Evolutionary conservation across 2,329 filamentous ascomycete genomes (phyloP).

Genomic region (Fusarium duplospermum): DNA sequence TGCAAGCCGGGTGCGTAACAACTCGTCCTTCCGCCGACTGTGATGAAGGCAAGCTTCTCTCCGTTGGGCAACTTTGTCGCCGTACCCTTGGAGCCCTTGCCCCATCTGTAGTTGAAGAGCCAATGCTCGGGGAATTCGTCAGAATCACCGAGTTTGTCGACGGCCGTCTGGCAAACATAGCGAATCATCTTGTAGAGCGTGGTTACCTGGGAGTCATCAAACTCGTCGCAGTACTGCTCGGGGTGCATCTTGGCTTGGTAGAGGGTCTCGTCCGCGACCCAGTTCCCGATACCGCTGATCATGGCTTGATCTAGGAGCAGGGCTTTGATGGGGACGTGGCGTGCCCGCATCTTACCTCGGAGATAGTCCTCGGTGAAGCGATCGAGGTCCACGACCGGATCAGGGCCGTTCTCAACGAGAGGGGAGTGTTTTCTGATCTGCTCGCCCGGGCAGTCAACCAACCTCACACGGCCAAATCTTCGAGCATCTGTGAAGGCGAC

Average conservation of each 20-base stretch:
- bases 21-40: slow-evolving; percentile 90
- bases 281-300: slow-evolving; percentile 95
- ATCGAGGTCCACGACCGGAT: slow-evolving; percentile 86
- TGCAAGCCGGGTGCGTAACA: slow-evolving; percentile 88
- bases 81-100: slow-evolving; percentile 83
- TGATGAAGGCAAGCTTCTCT: slow-evolving; percentile 85
- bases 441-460: slow-evolving; percentile 82
- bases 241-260: slow-evolving; percentile 92
- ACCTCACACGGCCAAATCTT: slow-evolving; percentile 80
- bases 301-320: slow-evolving; percentile 87
- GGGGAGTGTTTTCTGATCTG: slow-evolving; percentile 82
- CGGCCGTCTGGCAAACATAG: slow-evolving; percentile 82
- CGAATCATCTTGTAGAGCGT: slow-evolving; percentile 78
- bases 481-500: slow-evolving; percentile 87
- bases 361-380: slow-evolving; percentile 83
- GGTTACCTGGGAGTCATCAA: slow-evolving; percentile 77
- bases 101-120: slow-evolving; percentile 91
- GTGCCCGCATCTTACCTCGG: slow-evolving; percentile 74
- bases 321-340: slow-evolving; percentile 89
- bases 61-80: slow-evolving; percentile 80
- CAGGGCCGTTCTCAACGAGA: slow-evolving; percentile 91
- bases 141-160: slow-evolving; percentile 83
- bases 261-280: slow-evolving; percentile 95
- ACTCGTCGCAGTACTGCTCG: slow-evolving; percentile 90
- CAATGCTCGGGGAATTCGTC: slow-evolving; percentile 87